Base-by-base conservation (phyloP, 441 rosid genomes). In the Aquilaria agallochum region DNA sequence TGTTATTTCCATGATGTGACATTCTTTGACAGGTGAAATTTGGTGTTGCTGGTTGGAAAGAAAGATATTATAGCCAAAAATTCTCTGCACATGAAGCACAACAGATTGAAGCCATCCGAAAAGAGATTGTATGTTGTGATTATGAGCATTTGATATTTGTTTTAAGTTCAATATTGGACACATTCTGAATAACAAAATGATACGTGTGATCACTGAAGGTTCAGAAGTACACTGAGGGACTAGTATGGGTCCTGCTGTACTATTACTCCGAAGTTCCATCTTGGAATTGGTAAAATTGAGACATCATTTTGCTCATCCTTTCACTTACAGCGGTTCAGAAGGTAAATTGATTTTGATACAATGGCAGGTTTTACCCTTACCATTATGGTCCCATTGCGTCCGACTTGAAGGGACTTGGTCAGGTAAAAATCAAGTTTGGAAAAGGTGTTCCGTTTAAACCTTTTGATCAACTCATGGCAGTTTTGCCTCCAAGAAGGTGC, bases 341-440 rank as follows among this genome's bases (percentile, higher is more conserved):
- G 5, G 45, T 40, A 50, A 12, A 31, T 15, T 27, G 9, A 4
- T n/a, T 20, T 1, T 12, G 55, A 20, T 9, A 53, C 20, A 45
- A 36, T 50, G 32, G 31, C 59, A 68, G 73, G 70, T 68, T 9
- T 31, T 73, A 73, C 53, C 77, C 73, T 3, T 73, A 55, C 53
- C 67, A 60, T 13, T 60, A 68, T 33, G 73, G 60, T 33, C 73
- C 73, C 6, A 68, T 73, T 51, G 64, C 67, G 3, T 73, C 73
- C 0, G 77, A 73, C 48, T 30, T 73, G 14, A 68, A 57, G 55
- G 73, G 73, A 4, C 59, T 73, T 15, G 34, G 63, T 10, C 58
- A 56, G 30, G 40, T 64, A 8, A 56, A 51, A 30, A 62, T 56
- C 6, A 60, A 60, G 48, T 73, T 73, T 45, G 34, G 49, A 9